phyloP scores from a whole-genome alignment of 345 rosid genomes.

The Psidium friedrichsthalianum region DNA sequence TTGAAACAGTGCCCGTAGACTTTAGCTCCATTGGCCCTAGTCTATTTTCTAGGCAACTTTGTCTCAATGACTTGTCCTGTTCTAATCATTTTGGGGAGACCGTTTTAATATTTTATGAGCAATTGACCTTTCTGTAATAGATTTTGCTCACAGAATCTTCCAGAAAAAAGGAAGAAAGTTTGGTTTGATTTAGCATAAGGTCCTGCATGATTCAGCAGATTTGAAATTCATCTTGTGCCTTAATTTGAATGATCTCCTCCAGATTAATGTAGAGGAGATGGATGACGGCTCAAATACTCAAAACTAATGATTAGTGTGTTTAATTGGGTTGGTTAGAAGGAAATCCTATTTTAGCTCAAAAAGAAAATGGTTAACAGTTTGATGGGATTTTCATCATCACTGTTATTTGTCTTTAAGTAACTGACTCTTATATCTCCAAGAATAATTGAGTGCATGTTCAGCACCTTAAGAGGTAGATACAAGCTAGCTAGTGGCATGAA shows the following conservation, averaged over 20 bases:
- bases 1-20: not conserved
- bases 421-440: not conserved
- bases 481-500: not conserved
- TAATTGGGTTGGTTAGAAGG: not conserved
- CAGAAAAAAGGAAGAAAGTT: not conserved
- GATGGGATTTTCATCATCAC: not conserved
- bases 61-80: not conserved
- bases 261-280: not conserved
- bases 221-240: not conserved
- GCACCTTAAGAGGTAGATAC: not conserved
- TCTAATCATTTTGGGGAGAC: not conserved
- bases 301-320: not conserved
- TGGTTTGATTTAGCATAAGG: not conserved
- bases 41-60: constrained; percentile 3
- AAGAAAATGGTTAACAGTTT: not conserved
- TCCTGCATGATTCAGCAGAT: not conserved
- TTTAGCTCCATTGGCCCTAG: constrained; percentile 2
- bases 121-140: not conserved
- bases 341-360: not conserved
- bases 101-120: not conserved
- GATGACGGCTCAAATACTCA: not conserved
- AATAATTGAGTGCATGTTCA: not conserved
- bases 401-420: not conserved
- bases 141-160: not conserved
- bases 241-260: not conserved